Percentiles rank a stretch among this genome's conserved stretches.
Evolutionary conservation across 139 green algal genomes (phyloP).

Genomic region (Ulvella scutata): DNA sequence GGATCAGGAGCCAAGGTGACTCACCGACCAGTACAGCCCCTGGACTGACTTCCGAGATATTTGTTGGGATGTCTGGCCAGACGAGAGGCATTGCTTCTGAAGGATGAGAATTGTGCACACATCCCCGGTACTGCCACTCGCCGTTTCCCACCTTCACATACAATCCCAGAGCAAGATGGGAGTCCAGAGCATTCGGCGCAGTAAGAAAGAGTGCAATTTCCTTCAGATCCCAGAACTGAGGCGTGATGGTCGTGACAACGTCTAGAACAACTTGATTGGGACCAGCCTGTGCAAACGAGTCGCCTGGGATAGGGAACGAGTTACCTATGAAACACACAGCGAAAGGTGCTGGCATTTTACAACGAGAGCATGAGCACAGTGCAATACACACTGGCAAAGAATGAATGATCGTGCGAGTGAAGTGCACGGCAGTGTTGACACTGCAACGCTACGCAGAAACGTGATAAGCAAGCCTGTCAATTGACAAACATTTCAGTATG

Average conservation of each 20-base stretch:
- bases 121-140: constrained; percentile 36
- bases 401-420: too few species aligned
- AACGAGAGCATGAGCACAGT: too few species aligned
- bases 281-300: constrained; percentile 13
- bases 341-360: constrained; percentile 13
- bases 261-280: constrained; percentile 25
- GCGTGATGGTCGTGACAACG: constrained; percentile 16
- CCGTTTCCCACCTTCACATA: constrained; percentile 23
- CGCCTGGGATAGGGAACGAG: constrained; percentile 11
- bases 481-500: too few species aligned
- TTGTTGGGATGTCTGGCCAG: constrained; percentile 7
- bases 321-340: constrained; percentile 17
- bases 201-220: constrained; percentile 20
- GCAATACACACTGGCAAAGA: too few species aligned
- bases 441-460: too few species aligned
- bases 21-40: not conserved
- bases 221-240: constrained; percentile 21
- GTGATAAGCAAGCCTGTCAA: too few species aligned
- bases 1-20: not conserved
- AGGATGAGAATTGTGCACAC: constrained; percentile 22
- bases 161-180: constrained; percentile 20
- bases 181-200: constrained; percentile 8
- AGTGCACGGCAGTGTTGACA: too few species aligned
- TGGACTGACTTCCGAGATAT: not conserved
- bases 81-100: constrained; percentile 39